Evolutionary conservation across 2,329 filamentous ascomycete genomes (phyloP).

Genomic region (Penicillium polonicum): DNA sequence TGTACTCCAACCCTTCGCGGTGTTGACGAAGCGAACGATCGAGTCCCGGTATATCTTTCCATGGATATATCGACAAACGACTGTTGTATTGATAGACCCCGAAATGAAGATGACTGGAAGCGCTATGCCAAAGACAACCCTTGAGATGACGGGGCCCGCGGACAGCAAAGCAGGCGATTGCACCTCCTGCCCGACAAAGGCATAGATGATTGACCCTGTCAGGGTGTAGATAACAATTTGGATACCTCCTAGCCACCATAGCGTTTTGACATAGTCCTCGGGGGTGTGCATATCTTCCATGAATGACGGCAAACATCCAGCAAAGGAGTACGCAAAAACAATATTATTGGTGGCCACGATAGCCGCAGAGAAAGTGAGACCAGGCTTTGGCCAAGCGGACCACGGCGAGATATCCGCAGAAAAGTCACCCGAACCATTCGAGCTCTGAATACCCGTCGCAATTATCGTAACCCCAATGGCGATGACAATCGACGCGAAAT

Average conservation of each 20-base stretch:
- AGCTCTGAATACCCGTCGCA: constrained; percentile 27
- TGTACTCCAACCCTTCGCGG: constrained; percentile 16
- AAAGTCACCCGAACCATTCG: constrained; percentile 19
- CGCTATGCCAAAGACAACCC: constrained; percentile 7
- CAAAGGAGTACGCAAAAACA: constrained; percentile 8
- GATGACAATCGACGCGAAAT: constrained; percentile 33
- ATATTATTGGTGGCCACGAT: constrained; percentile 9
- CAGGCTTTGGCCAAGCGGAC: constrained; percentile 10
- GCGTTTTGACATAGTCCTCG: constrained; percentile 5
- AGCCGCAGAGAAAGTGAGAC: constrained; percentile 6
- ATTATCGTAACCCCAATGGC: constrained; percentile 35
- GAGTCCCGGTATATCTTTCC: constrained; percentile 16
- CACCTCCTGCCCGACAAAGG: constrained; percentile 10
- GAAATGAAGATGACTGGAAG: constrained; percentile 17
- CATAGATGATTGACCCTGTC: constrained; percentile 9
- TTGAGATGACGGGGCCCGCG: constrained; percentile 3
- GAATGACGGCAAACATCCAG: constrained; percentile 4
- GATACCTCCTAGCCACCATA: constrained; percentile 10
- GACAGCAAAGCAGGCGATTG: constrained; percentile 8
- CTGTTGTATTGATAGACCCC: constrained; percentile 17
- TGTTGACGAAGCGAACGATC: constrained; percentile 14
- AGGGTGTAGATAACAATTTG: constrained; percentile 6
- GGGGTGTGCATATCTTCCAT: constrained; percentile 12
- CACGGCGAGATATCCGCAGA: constrained; percentile 9
- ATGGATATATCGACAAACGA: constrained; percentile 19